Evolutionary conservation across 1,284 basidiomycete genomes (phyloP), one percentile per base, ranked within the genome.

Genomic region (Trametes polyzona): DNA sequence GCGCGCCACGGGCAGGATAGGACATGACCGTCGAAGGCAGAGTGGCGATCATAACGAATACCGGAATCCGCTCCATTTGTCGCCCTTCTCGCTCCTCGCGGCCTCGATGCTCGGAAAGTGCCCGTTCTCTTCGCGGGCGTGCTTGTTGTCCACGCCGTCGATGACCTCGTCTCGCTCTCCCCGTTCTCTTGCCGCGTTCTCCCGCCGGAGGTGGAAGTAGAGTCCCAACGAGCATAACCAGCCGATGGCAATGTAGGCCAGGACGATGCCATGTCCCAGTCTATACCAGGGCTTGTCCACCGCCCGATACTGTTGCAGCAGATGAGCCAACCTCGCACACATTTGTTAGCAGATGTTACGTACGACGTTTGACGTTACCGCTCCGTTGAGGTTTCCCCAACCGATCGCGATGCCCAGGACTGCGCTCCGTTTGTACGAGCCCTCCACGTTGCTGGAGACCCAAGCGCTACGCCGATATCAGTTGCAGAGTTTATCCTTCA

Each of bases 361-460:
- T 74, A 85, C 83, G 10, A 88, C 79, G 68, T 89, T 89, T 26
- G 86, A 87, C 59, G 83, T 83, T 21, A 89, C 83, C 16, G 87
- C 87, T 9, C 88, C 87, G 65, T 88, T 88, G 32, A 88, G 71
- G 65, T 88, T 88, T 16, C 86, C 86, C 65, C 85, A 83, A 53
- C 83, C 80, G 53, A 89, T 87, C 5, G 84, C 80, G 84, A 89
- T 86, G 0, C 78, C 90, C 23, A 90, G 74, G 0, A 86, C 81
- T 1, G 90, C 88, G 61, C 86, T 86, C 21, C 89, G 84, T 65
- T 91, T 91, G 71, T 91, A 92, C 0, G 83, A 80, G 7, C 89
- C 78, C 65, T 85, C 83, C 32, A 78, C 73, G 52, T 83, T 83
- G 48, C 75, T 71, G 11, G 79, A 77, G 2, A 81, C 75, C 76